Conservation (phyloP, 805 yeast species). For the Tetrapisispora arboricola region DNA sequence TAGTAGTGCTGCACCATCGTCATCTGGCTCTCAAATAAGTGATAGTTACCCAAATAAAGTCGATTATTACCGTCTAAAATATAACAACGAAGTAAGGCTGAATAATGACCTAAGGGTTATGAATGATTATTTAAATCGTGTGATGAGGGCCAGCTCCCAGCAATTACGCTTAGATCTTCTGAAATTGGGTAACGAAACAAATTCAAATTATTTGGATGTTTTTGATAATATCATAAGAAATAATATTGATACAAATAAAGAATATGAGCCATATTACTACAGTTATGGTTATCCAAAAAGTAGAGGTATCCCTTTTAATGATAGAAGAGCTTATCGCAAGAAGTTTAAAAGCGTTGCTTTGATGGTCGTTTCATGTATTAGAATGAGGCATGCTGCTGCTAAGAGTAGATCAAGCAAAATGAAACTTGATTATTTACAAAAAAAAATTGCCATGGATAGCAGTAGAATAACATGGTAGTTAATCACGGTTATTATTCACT, state of each 20-base stretch:
- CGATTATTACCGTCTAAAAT: slow-evolving; percentile 25
- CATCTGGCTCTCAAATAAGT: not conserved
- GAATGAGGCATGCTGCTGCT: slow-evolving; percentile 20
- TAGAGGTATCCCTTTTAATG: not conserved
- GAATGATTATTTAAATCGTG: slow-evolving; percentile 26
- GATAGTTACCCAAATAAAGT: slow-evolving; percentile 12
- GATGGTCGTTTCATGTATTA: slow-evolving; percentile 22
- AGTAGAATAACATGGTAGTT: slow-evolving; percentile 19
- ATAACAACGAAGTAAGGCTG: slow-evolving; percentile 23
- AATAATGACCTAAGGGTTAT: slow-evolving; percentile 25
- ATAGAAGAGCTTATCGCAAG: slow-evolving; percentile 3
- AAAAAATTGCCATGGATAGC: slow-evolving; percentile 19
- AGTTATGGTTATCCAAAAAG: not conserved
- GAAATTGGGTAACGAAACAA: slow-evolving; percentile 18
- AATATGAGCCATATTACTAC: not conserved
- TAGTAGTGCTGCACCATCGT: not conserved
- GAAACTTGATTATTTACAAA: slow-evolving; percentile 18
- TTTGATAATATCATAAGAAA: not conserved
- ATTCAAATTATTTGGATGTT: not conserved
- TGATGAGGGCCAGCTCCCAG: slow-evolving; percentile 22
- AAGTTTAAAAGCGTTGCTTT: slow-evolving; percentile 25
- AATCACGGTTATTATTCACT: too few species aligned
- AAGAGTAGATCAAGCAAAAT: slow-evolving; percentile 21
- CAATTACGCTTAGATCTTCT: slow-evolving; percentile 23
- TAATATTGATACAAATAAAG: not conserved